Conservation (phyloP, 345 rosid genomes). For the Salix udensis region DNA sequence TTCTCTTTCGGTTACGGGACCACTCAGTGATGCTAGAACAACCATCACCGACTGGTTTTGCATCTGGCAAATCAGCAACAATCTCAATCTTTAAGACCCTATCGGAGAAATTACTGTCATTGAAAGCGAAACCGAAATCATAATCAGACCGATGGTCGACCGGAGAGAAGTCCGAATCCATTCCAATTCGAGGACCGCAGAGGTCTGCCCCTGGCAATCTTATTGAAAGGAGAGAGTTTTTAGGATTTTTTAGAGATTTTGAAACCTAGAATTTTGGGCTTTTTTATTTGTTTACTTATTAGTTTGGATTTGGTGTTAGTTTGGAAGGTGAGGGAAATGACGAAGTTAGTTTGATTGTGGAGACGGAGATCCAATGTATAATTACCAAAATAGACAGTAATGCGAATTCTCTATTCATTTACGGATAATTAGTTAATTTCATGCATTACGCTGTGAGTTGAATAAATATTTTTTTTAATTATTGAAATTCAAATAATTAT, state of each 20-base stretch:
- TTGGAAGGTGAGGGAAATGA: background rate
- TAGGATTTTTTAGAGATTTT: background rate
- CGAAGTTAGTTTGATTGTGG: background rate
- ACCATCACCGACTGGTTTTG: conserved; percentile 40
- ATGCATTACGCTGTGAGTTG: too few relatives aligned
- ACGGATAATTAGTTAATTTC: too few relatives aligned
- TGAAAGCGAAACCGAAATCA: conserved; percentile 74
- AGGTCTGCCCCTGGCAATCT: conserved; percentile 30
- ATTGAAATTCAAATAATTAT: too few relatives aligned
- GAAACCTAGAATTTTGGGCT: background rate
- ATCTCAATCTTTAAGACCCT: conserved; percentile 70
- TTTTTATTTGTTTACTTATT: background rate
- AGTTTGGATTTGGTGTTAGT: background rate
- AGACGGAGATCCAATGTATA: background rate
- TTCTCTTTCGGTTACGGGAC: conserved; percentile 70
- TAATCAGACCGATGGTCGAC: conserved; percentile 29
- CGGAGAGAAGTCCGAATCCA: conserved; percentile 47
- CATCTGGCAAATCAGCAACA: conserved; percentile 38
- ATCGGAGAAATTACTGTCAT: conserved; percentile 75
- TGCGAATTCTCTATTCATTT: too few relatives aligned
- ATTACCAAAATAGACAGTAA: background rate
- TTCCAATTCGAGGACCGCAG: conserved; percentile 33
- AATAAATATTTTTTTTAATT: too few relatives aligned
- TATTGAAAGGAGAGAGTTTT: background rate
- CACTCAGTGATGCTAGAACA: conserved; percentile 57